Base-by-base conservation (phyloP, 345 rosid genomes). In the Dimocarpus longan region DNA sequence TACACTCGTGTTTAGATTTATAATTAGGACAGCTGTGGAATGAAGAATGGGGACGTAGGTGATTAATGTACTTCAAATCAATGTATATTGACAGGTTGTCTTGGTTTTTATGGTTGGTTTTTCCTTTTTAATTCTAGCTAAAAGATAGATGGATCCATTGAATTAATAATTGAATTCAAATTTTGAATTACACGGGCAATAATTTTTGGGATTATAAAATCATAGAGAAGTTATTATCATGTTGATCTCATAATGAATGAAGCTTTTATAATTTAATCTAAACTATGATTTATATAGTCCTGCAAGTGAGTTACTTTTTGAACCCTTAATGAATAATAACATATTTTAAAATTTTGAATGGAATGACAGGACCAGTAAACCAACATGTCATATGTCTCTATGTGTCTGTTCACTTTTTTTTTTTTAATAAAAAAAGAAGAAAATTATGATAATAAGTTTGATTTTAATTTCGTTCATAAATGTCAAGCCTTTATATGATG, bases 121-220 rank as follows among this genome's bases (percentile, higher is more conserved):
- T 32, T 32, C 37, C 37, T 32, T 32, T 32, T 32, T 32, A 32
- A 32, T 32, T 32, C 37, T 59, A 7, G 64, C 10, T 19, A n/a
- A 59, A 6, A 6, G 64, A 59, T 21, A 59, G 2, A 11, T 21
- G 10, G 21, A n/a, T 22, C 9, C 54, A 44, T 44, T 73, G 3
- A 60, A 59, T 42, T 21, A n/a, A 60, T 60, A 73, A 59, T 59
- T n/a, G 40, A 21, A 40, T 59, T 54, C 52, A 64, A 50, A 18
- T 11, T 75, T 75, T 64, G 63, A 65, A 75, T 19, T 65, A 46
- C 62, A 28, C 6, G 46, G 15, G 26, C 50, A 63, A 63, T 43
- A 13, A 18, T 22, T 15, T 37, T 18, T 10, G 6, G 6, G 10
- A 5, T 18, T 32, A 75, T 9, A 11, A 46, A 48, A 15, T 75